Percentiles rank a stretch among this genome's conserved stretches.
phyloP scores from a whole-genome alignment of 345 rosid species.

The Pistacia vera region DNA sequence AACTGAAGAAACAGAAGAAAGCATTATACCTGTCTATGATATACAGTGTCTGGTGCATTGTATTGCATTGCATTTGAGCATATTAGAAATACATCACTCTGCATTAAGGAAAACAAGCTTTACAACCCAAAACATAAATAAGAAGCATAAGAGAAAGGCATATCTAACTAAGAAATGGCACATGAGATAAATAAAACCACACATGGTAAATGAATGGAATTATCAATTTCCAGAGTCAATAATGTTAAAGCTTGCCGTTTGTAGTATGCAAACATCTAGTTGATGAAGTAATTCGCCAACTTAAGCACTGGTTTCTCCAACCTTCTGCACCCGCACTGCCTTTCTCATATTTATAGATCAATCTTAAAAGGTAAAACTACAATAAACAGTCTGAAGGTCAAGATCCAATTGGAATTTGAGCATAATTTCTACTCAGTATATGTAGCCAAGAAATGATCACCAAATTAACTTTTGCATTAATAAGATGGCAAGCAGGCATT shows the following conservation, averaged over 20 bases:
- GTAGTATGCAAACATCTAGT: neutral
- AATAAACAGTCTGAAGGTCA: neutral
- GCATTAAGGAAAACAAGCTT: conserved; percentile 40
- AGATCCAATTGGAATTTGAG: neutral
- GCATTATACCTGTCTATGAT: conserved; percentile 66
- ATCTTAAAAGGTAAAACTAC: neutral
- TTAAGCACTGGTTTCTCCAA: neutral
- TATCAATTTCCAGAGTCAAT: neutral
- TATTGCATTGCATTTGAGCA: conserved; percentile 91
- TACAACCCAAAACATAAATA: conserved; percentile 13
- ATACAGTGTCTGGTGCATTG: conserved; percentile 72
- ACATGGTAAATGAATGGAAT: neutral
- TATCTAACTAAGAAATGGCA: neutral
- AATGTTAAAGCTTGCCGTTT: neutral
- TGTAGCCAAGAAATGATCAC: conserved; percentile 2
- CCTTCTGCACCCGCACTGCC: neutral
- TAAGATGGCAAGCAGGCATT: neutral
- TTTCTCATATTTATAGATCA: neutral
- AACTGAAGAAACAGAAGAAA: conserved; percentile 14
- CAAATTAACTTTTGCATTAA: neutral
- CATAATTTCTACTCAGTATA: neutral
- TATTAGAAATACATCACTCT: conserved; percentile 73
- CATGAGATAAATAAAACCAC: neutral
- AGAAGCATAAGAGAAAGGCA: neutral
- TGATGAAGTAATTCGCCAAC: neutral